Percentiles rank a stretch among this genome's conserved stretches.
These are phyloP conservation scores for Colletotrichum navitas DNA, from an alignment of 2,329 filamentous ascomycete species.

Conservation along the genomic window DNA sequence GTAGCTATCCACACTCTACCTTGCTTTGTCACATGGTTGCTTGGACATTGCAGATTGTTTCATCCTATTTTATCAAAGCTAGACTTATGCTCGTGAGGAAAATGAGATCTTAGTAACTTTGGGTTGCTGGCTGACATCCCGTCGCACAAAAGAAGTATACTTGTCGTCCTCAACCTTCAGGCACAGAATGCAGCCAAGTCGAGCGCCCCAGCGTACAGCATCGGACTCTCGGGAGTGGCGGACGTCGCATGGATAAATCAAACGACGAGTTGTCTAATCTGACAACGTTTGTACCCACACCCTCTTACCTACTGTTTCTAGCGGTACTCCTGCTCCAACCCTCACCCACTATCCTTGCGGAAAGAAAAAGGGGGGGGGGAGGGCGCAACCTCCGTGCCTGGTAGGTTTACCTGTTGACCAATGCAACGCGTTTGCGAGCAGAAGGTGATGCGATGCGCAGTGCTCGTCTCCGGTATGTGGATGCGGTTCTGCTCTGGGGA, in stretches of 20 bases:
- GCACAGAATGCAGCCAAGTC: constrained; percentile 36
- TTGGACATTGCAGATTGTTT: background rate
- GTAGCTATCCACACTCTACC: background rate
- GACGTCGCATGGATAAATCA: constrained; percentile 32
- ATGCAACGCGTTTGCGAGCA: constrained; percentile 2
- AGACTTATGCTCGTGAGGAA: background rate
- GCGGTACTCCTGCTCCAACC: background rate
- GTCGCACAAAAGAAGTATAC: constrained; percentile 3
- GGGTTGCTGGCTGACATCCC: constrained; percentile 6
- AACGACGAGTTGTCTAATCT: constrained; percentile 21
- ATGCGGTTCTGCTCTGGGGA: constrained; percentile 29
- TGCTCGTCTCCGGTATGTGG: constrained; percentile 22
- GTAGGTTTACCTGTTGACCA: constrained; percentile 13
- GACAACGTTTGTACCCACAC: constrained; percentile 11
- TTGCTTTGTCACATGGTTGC: background rate
- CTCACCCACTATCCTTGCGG: constrained; percentile 16
- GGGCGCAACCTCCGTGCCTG: background rate
- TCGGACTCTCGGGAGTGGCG: constrained; percentile 27
- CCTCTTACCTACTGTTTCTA: background rate
- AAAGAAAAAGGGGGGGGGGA: background rate
- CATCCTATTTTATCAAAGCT: background rate
- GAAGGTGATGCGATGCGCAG: background rate
- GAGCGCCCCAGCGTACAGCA: constrained; percentile 17
- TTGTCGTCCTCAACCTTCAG: constrained; percentile 17
- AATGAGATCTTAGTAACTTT: background rate